Conservation (phyloP, 2,329 filamentous ascomycete genomes). For the Venturiaceae sp. region DNA sequence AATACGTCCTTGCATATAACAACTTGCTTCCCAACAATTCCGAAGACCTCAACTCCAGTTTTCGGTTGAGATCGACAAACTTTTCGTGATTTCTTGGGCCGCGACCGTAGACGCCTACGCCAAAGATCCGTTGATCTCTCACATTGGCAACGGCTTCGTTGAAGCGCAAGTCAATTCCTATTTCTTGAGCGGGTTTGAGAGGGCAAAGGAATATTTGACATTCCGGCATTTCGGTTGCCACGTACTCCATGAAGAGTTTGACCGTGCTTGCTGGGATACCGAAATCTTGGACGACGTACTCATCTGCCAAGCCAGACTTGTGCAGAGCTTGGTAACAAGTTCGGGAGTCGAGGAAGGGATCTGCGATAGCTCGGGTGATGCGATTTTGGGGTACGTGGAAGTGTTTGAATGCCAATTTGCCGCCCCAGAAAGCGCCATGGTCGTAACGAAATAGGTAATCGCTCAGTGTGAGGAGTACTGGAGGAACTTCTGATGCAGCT, state of each 20-base stretch:
- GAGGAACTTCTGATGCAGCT: constrained; percentile 13
- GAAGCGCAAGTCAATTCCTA: background rate
- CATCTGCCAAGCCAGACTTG: constrained; percentile 28
- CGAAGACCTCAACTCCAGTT: constrained; percentile 49
- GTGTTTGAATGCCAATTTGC: constrained; percentile 51
- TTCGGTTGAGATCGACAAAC: constrained; percentile 47
- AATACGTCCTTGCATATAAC: constrained; percentile 61
- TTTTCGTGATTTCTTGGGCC: constrained; percentile 11
- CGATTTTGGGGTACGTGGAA: constrained; percentile 57
- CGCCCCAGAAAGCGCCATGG: constrained; percentile 60
- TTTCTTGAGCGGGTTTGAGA: background rate
- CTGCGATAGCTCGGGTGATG: constrained; percentile 48
- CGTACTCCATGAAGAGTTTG: constrained; percentile 5
- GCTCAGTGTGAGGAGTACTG: constrained; percentile 49
- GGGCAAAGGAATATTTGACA: constrained; percentile 42
- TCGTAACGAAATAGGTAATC: constrained; percentile 67
- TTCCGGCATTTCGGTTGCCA: constrained; percentile 3
- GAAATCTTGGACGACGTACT: constrained; percentile 54
- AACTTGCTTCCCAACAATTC: constrained; percentile 57
- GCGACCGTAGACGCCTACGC: constrained; percentile 52
- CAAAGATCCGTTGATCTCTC: constrained; percentile 32
- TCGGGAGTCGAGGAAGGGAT: constrained; percentile 53
- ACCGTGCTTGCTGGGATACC: constrained; percentile 29
- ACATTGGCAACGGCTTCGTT: background rate
- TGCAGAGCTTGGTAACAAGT: constrained; percentile 59